Conservation (phyloP, 75 land plant genomes). For the Pinus taeda region DNA sequence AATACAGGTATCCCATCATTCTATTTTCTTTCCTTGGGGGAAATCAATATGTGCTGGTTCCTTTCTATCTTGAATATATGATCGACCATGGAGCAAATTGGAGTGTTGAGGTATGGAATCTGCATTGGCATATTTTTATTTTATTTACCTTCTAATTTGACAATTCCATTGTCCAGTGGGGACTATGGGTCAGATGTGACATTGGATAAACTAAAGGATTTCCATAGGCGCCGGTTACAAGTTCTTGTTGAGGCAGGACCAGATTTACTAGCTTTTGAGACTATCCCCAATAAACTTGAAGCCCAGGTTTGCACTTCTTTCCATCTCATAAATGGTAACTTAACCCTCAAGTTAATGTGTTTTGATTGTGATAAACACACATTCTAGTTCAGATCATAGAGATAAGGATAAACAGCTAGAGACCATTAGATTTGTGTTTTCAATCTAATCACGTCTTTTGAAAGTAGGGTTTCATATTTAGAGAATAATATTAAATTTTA, state of each 20-base stretch:
- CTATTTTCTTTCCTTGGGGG: not conserved
- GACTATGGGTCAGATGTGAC: constrained; percentile 69
- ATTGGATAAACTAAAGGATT: constrained; percentile 84
- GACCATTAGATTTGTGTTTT: not conserved
- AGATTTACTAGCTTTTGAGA: constrained; percentile 93
- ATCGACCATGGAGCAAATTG: not conserved
- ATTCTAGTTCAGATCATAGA: not conserved
- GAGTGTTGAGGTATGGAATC: not conserved
- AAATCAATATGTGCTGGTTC: not conserved
- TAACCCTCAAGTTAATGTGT: not conserved
- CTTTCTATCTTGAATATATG: not conserved
- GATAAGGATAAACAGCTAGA: not conserved
- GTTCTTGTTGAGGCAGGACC: constrained; percentile 75
- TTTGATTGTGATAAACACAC: not conserved
- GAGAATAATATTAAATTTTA: too few relatives aligned
- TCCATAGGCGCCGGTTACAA: constrained; percentile 79
- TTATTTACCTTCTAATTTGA: not conserved
- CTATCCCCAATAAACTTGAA: constrained; percentile 91
- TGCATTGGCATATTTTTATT: not conserved
- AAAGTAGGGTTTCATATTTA: too few relatives aligned
- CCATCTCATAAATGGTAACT: not conserved
- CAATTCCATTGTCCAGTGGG: constrained; percentile 56
- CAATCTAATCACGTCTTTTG: not conserved
- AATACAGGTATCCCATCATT: constrained; percentile 62
- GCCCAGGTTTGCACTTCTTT: constrained; percentile 60